A percentile compares a stretch with the other conserved stretches of the same genome.
Conservation (phyloP, 805 yeast species). For the Metschnikowia continentalis region DNA sequence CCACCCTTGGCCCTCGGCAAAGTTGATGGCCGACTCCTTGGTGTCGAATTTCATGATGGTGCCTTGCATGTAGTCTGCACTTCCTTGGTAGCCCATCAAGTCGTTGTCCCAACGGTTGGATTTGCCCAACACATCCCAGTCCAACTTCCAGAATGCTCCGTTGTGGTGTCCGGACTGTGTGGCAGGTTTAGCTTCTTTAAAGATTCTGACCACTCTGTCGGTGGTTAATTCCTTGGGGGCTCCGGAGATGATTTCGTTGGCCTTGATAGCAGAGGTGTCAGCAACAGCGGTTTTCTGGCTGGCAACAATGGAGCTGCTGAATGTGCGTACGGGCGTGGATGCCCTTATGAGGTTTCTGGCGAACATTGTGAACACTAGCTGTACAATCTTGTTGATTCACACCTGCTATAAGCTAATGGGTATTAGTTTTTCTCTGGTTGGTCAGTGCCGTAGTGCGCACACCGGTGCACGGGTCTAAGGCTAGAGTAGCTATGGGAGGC, state of each 20-base stretch:
- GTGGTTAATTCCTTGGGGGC: constrained; percentile 66
- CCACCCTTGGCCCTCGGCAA: constrained; percentile 86
- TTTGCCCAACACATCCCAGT: constrained; percentile 76
- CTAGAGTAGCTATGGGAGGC: neutral
- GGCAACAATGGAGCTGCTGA: constrained; percentile 18
- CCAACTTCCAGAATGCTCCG: constrained; percentile 63
- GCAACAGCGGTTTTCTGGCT: constrained; percentile 25
- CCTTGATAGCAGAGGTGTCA: constrained; percentile 33
- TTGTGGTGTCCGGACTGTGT: constrained; percentile 68
- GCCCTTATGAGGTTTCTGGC: constrained; percentile 22
- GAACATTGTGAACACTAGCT: constrained; percentile 17
- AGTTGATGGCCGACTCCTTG: constrained; percentile 71
- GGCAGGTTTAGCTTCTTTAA: constrained; percentile 72
- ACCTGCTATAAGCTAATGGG: neutral
- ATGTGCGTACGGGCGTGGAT: constrained; percentile 22
- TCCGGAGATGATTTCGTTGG: constrained; percentile 59
- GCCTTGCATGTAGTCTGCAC: constrained; percentile 79
- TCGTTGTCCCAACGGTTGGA: constrained; percentile 89
- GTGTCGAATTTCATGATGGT: constrained; percentile 70
- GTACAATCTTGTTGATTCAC: neutral
- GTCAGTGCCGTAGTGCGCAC: constrained; percentile 14
- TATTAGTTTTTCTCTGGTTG: constrained; percentile 17
- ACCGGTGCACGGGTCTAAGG: constrained; percentile 11
- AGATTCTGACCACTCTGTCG: constrained; percentile 70
- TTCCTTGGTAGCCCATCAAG: constrained; percentile 78